Evolutionary conservation across 2,329 filamentous ascomycete genomes (phyloP), one percentile per base, ranked within the genome.

Genomic region (Spiromastix sp.): DNA sequence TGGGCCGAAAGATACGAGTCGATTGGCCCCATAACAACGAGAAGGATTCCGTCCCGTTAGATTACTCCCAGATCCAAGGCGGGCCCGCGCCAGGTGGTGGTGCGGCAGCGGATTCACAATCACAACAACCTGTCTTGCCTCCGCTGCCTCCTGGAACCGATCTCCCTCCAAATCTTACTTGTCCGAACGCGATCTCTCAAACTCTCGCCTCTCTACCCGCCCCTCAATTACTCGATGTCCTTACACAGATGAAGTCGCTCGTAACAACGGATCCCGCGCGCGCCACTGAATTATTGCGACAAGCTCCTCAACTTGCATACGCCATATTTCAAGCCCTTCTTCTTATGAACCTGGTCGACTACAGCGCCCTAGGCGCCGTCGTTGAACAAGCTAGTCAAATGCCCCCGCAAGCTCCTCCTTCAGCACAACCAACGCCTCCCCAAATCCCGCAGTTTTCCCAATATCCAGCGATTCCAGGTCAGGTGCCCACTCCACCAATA

Each of bases 1-100:
- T 94, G 79, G 86, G 86, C 37, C 77, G 91, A 51, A 93, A 93
- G 60, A 72, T 98, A 44, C 77, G 87, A 41, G 91, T 98, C 37
- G 91, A 96, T 61, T 98, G 93, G 62, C 91, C 85, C 40, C 93
- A 94, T 59, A 89, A 95, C 57, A 85, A 85, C 45, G 81, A 81
- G 48, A 80, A 77, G 42, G 78, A 79, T 42, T 77, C 81, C 38
- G 75, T 66, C 7, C 61, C 62, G 9, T 55, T 56, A 20, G 68
- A 72, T 49, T 68, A 66, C 46, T 60, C 67, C 21, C 60, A 64
- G 34, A n/a, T n/a, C n/a, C 56, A 59, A 38, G 41, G 20, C 16
- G 44, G 42, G 12, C 42, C 52, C 41, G 60, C 60, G 22, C 47
- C 48, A 37, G 37, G 48, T 29, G 44, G 45, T 4, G 57, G 56